Conservation (phyloP, 1,139 yeast genomes). For the Yamadazyma friedrichii region DNA sequence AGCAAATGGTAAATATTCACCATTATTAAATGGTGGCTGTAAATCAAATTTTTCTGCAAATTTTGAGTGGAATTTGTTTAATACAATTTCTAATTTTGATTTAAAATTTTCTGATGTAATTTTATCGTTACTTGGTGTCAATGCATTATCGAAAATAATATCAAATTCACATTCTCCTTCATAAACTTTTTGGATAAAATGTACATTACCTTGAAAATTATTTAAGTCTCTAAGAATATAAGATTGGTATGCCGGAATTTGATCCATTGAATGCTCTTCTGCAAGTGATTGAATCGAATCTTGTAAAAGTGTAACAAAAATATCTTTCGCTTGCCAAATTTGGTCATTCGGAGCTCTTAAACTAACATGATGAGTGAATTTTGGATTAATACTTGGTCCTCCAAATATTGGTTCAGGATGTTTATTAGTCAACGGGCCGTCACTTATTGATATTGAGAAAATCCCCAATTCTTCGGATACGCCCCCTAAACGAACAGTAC, state of each 20-base stretch:
- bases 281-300: conserved; percentile 60
- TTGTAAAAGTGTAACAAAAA: conserved; percentile 66
- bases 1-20: conserved; percentile 58
- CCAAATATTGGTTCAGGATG: conserved; percentile 31
- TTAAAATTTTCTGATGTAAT: conserved; percentile 45
- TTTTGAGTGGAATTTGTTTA: conserved; percentile 48
- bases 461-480: conserved; percentile 53
- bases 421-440: conserved; percentile 44
- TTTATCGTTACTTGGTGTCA: conserved; percentile 37
- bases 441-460: conserved; percentile 50
- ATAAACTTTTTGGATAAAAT: conserved; percentile 73
- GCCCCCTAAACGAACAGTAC: conserved; percentile 48
- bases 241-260: conserved; percentile 46
- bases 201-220: conserved; percentile 71
- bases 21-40: conserved; percentile 51
- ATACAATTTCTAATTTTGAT: conserved; percentile 32
- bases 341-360: conserved; percentile 70
- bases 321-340: conserved; percentile 79
- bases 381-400: conserved; percentile 44
- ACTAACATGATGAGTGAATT: conserved; percentile 62
- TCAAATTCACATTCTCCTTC: conserved; percentile 79
- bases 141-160: conserved; percentile 53
- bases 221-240: conserved; percentile 61
- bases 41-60: conserved; percentile 57
- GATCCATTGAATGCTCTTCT: conserved; percentile 30